Evolutionary conservation across 805 yeast genomes (phyloP).

Genomic region (Saccharomycopsis lassenensis): DNA sequence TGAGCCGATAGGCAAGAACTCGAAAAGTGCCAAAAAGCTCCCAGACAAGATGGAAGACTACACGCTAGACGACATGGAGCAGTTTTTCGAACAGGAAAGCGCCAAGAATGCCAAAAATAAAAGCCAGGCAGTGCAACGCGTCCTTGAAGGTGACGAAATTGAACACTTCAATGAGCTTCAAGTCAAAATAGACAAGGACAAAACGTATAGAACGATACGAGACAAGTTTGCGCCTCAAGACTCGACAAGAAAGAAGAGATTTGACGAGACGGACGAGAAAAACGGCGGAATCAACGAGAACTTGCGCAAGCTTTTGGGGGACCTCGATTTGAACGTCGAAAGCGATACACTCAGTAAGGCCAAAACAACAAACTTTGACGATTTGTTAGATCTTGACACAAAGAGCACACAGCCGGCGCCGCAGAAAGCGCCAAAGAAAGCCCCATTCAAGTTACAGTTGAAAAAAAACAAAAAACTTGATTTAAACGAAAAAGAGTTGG

Average conservation of each 20-base stretch:
- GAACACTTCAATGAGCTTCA: conserved; percentile 20
- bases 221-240: conserved; percentile 9
- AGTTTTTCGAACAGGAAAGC: no score
- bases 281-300: not conserved
- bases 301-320: conserved; percentile 1
- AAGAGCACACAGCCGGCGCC: not conserved
- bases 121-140: conserved; percentile 6
- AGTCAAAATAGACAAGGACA: conserved; percentile 20
- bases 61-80: no score
- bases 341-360: conserved; percentile 10
- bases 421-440: not conserved
- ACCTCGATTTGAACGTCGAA: no score
- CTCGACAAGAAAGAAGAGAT: not conserved
- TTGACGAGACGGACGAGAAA: not conserved
- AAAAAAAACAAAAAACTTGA: not conserved
- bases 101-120: no score
- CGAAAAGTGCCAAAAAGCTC: no score
- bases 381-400: conserved; percentile 17
- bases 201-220: conserved; percentile 17
- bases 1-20: no score
- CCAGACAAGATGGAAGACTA: no score
- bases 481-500: conserved; percentile 16
- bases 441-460: not conserved
- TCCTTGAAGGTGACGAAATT: conserved; percentile 20
- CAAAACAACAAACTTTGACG: conserved; percentile 8